phyloP scores from a whole-genome alignment of 495 filamentous ascomycete genomes.

The Tuber brumale region DNA sequence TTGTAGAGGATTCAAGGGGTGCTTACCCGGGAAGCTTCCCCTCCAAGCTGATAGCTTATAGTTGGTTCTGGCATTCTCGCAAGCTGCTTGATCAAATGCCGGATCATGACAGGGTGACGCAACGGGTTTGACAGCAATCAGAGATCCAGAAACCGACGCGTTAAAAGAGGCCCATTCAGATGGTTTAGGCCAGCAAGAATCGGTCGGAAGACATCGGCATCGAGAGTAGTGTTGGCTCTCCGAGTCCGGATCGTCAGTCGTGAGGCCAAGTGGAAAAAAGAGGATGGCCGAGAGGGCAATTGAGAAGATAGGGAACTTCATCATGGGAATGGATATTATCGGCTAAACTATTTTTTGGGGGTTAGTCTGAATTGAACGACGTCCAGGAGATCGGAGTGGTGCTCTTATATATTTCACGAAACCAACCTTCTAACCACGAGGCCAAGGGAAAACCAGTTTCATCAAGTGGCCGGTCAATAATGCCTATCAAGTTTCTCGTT shows the following conservation, averaged over 20 bases:
- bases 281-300: not conserved
- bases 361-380: not conserved
- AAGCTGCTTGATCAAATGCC: constrained; percentile 23
- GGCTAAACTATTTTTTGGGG: not conserved
- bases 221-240: not conserved
- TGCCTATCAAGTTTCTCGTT: not conserved
- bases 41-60: constrained; percentile 30
- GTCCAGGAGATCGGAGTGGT: not conserved
- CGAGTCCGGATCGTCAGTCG: not conserved
- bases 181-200: constrained; percentile 28
- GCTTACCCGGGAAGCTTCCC: constrained; percentile 26
- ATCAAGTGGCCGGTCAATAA: not conserved
- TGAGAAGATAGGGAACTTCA: not conserved
- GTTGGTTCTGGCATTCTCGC: constrained; percentile 21
- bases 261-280: not conserved
- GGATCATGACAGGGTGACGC: constrained; percentile 38
- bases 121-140: constrained; percentile 29
- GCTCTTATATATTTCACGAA: not conserved
- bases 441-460: not conserved
- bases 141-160: constrained; percentile 28
- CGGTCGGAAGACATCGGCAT: constrained; percentile 28
- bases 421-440: not conserved
- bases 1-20: not conserved
- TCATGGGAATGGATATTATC: not conserved
- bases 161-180: constrained; percentile 30